A percentile compares a stretch with the other conserved stretches of the same genome.
Conservation (phyloP, 176 grass and related monocot genomes). For the Hyparrhenia diplandra region DNA sequence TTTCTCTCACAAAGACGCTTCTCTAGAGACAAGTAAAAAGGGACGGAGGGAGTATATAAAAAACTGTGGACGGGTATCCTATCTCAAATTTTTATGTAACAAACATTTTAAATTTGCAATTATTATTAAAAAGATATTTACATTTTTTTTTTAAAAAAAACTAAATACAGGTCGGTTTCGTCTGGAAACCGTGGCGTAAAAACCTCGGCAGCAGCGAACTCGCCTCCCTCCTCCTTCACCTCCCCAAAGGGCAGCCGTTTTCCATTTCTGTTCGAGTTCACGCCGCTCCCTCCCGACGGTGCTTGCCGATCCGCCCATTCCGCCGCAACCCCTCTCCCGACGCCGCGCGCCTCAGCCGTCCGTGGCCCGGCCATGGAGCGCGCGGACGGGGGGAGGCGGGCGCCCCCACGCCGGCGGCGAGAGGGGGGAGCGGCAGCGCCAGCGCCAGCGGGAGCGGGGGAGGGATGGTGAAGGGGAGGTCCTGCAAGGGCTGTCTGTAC, state of each 20-base stretch:
- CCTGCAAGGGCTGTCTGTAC: constrained; percentile 90
- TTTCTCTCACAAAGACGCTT: too few species aligned
- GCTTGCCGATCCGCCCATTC: background rate
- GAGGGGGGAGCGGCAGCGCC: background rate
- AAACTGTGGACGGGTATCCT: too few species aligned
- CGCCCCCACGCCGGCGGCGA: constrained; percentile 5
- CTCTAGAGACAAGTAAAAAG: too few species aligned
- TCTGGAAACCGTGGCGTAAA: too few species aligned
- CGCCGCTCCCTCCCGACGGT: background rate
- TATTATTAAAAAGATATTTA: too few species aligned
- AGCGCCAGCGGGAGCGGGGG: background rate
- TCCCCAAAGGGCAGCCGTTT: background rate
- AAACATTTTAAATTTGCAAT: too few species aligned
- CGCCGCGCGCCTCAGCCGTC: background rate
- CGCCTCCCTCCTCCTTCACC: too few species aligned
- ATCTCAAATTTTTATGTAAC: too few species aligned
- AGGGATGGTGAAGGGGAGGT: constrained; percentile 49
- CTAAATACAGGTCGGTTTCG: too few species aligned
- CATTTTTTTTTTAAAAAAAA: too few species aligned
- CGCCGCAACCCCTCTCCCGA: background rate
- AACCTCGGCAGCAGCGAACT: too few species aligned
- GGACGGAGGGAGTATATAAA: too few species aligned
- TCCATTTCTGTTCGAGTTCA: background rate
- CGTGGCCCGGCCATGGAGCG: constrained; percentile 38
- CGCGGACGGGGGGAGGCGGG: constrained; percentile 25